A percentile compares a stretch with the other conserved stretches of the same genome.
Conservation (phyloP, 2,329 filamentous ascomycete genomes). For the Aureobasidium sp. region DNA sequence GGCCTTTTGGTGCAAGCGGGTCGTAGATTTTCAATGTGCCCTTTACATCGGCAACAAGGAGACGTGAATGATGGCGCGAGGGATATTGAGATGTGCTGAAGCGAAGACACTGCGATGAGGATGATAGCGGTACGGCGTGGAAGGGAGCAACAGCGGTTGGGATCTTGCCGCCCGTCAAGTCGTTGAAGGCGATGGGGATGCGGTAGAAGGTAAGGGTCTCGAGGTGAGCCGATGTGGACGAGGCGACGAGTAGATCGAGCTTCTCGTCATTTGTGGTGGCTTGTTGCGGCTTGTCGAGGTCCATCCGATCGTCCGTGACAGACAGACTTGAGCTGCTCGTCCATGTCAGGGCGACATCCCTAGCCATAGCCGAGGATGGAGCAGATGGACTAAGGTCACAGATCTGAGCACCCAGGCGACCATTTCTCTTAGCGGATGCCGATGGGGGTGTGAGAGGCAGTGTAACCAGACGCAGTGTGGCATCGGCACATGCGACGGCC, state of each 20-base stretch:
- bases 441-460: slow-evolving; percentile 47
- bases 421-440: slow-evolving; percentile 29
- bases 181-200: slow-evolving; percentile 25
- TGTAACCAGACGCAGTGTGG: slow-evolving; percentile 45
- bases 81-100: slow-evolving; percentile 48
- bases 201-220: slow-evolving; percentile 34
- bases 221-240: slow-evolving; percentile 26
- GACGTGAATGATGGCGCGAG: slow-evolving; percentile 42
- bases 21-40: slow-evolving; percentile 48
- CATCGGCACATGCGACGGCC: slow-evolving; percentile 47
- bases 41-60: slow-evolving; percentile 45
- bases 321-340: slow-evolving; percentile 23
- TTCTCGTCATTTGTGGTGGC: background rate
- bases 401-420: slow-evolving; percentile 35
- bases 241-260: slow-evolving; percentile 32
- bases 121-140: slow-evolving; percentile 39
- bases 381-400: slow-evolving; percentile 38
- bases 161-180: slow-evolving; percentile 26
- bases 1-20: slow-evolving; percentile 28
- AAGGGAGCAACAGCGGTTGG: slow-evolving; percentile 35
- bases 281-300: background rate
- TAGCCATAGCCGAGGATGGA: slow-evolving; percentile 43
- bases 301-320: background rate
- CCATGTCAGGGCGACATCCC: slow-evolving; percentile 45
- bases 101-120: slow-evolving; percentile 41